Evolutionary conservation across 2,329 filamentous ascomycete genomes (phyloP), one percentile per base, ranked within the genome.

Genomic region (Colletotrichum trifolii): DNA sequence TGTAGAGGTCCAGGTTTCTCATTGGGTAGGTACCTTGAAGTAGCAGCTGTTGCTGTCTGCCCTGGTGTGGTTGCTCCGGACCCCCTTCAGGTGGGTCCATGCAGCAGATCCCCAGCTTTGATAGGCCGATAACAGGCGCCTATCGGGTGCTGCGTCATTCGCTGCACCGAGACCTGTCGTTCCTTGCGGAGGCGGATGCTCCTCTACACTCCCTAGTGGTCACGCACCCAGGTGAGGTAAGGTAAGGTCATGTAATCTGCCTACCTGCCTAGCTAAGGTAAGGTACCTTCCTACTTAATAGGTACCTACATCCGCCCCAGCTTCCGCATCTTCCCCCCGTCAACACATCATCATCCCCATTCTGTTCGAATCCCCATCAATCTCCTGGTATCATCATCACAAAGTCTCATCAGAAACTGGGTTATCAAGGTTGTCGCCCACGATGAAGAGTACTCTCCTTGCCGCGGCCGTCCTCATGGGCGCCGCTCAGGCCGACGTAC

Each of bases 361-460:
- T 52, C 52, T 53, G 39, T 42, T 43, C 48, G 33, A 57, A 63
- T 25, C 17, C 43, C 35, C 35, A 53, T 63, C 63, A 17, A 13
- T 25, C 33, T 12, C 42, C 45, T 17, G 57, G 58, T 34, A 66
- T 63, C 52, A 45, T n/a, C 63, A 56, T 25, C 36, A 42, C 53
- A 40, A 63, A 66, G 52, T 57, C 58, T 52, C 58, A 65, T 6
- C 15, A 66, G 36, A 52, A 35, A 43, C 40, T 39, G 53, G 58
- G 57, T 15, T 48, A 57, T 43, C 52, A 58, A 63, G 47, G 39
- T 57, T 43, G 15, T 63, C 52, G 34, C 78, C 79, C 81, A 85
- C 71, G 79, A 98, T 97, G 95, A 97, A 96, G 90, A 89, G 89
- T 80, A 84, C 90, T 81, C 83, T 94, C 75, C 80, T 97, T 76